These are phyloP conservation scores for Acorus gramineus DNA, from an alignment of 106 monocot genomes.

Conservation along the genomic window DNA sequence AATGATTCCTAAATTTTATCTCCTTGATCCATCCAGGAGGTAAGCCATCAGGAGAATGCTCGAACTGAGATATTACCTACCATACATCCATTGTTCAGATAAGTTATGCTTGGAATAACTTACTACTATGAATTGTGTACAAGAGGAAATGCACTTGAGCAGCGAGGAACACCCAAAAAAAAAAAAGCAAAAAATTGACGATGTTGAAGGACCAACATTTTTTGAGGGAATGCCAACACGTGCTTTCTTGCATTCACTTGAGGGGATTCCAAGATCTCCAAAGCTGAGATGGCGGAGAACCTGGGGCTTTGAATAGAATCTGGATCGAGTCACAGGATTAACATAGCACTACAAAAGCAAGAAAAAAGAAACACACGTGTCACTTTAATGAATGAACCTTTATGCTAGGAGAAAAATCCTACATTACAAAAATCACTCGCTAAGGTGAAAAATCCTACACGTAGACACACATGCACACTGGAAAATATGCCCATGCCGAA, in stretches of 20 bases:
- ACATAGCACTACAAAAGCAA: conserved; percentile 28
- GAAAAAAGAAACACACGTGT: no score
- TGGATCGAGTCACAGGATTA: conserved; percentile 27
- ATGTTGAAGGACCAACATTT: conserved; percentile 12
- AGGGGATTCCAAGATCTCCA: conserved; percentile 1
- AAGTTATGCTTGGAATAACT: no score
- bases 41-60: conserved; percentile 27
- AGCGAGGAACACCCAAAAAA: neutral
- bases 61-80: conserved; percentile 24
- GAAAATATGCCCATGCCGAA: no score
- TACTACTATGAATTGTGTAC: no score
- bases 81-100: neutral
- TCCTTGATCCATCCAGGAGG: conserved; percentile 62
- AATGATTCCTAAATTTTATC: conserved; percentile 13
- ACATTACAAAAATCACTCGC: no score
- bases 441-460: no score
- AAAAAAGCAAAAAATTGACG: neutral
- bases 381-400: no score
- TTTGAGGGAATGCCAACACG: conserved; percentile 1
- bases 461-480: no score
- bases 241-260: conserved; percentile 1
- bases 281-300: conserved; percentile 23
- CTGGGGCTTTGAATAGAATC: conserved; percentile 39
- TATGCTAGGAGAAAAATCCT: no score
- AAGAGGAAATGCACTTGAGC: neutral